Evolutionary conservation across 768 basidiomycete species (phyloP), one percentile per base, ranked within the genome.

Genomic region (Ramaria sp.): DNA sequence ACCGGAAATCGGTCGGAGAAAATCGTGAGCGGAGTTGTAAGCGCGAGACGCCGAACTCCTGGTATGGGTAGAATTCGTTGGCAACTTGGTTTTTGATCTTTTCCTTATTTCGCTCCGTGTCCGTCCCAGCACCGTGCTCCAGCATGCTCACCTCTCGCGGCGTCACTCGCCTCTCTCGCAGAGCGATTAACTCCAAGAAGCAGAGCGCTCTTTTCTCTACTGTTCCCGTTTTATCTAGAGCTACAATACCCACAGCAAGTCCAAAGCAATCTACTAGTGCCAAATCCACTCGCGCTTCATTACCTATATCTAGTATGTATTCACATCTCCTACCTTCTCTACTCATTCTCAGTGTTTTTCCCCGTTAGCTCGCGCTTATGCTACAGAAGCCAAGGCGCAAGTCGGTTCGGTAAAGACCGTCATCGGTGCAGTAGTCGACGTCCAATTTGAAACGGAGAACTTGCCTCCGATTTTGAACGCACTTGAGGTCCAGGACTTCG

Each of bases 401-500:
- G 71, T 78, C 63, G 94, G 94, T 63, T 73, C 79, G 44, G 88
- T 97, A 66, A 96, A 97, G 79, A 94, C 92, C 63, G 94, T 99
- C 78, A 99, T 99, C 72, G 96, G 96, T 87, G 95, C 96, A 73
- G 96, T 99, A 74, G 96, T 99, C 67, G 96, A 99, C 69, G 96
- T 99, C 63, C 92, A 97, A 73, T 98, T 98, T 67, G 94, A 95
- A 62, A 82, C 83, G 48, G 94, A 95, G 62, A 77, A 83, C 74
- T 87, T 98, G 39, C 96, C 96, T 49, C 89, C 94, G 61, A 98
- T 99, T 71, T 83, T 99, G 65, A 98, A 98, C 70, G 96, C 96
- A 63, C 88, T 99, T 63, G 96, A 99, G 75, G 94, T 99, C 55
- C 86, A 92, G 70, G 82, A 85, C 68, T 92, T 93, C 78, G 76